Evolutionary conservation across 495 filamentous ascomycete species (phyloP).

Genomic region (Collariella sp.): DNA sequence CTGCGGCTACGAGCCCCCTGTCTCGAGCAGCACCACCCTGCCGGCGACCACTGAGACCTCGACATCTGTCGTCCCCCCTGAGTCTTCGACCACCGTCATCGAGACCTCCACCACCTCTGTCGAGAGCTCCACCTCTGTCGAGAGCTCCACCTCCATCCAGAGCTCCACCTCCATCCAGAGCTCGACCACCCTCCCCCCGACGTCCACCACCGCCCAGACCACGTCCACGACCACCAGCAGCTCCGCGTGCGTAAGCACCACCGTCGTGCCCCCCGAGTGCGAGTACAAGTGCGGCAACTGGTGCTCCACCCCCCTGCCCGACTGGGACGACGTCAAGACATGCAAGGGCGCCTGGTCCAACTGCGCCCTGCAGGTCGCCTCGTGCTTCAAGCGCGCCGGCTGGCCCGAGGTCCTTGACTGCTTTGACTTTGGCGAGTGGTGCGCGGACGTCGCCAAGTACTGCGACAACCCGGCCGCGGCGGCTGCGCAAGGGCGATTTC

Average conservation of each 20-base stretch:
- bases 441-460: constrained; percentile 29
- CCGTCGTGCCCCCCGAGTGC: constrained; percentile 35
- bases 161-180: constrained; percentile 17
- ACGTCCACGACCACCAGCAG: constrained; percentile 28
- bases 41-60: constrained; percentile 12
- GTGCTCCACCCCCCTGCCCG: constrained; percentile 41
- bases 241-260: constrained; percentile 33
- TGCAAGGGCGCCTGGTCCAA: constrained; percentile 31
- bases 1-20: constrained; percentile 31
- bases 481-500: constrained; percentile 28
- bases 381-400: constrained; percentile 41
- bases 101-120: constrained; percentile 20
- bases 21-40: constrained; percentile 11
- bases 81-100: too few species aligned
- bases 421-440: constrained; percentile 40
- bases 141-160: constrained; percentile 14
- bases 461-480: constrained; percentile 22
- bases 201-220: constrained; percentile 16
- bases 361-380: constrained; percentile 37
- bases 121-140: constrained; percentile 19
- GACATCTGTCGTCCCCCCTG: constrained; percentile 3
- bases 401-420: constrained; percentile 39
- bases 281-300: constrained; percentile 45
- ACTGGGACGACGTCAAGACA: constrained; percentile 29
- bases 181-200: constrained; percentile 12